Conservation (phyloP, 805 yeast species). For the Barnettozyma pratensis region DNA sequence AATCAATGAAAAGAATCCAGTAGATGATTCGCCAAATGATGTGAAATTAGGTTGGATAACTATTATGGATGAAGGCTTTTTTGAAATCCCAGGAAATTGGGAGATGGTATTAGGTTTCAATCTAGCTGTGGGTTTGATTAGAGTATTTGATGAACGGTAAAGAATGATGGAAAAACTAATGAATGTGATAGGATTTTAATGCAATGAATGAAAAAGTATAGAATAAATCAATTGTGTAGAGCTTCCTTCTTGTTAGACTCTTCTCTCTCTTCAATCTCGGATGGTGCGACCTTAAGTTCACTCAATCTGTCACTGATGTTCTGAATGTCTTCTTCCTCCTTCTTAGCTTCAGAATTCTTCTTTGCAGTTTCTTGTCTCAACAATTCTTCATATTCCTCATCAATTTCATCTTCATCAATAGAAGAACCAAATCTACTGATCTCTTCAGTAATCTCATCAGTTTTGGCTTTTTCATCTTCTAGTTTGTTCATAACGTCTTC, state of each 20-base stretch:
- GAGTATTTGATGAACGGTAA: constrained; percentile 24
- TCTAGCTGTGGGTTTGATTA: constrained; percentile 45
- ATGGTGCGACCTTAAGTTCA: constrained; percentile 21
- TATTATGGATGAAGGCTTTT: constrained; percentile 37
- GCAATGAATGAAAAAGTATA: background rate
- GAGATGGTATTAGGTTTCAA: constrained; percentile 49
- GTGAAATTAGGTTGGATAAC: constrained; percentile 64
- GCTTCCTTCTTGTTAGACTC: background rate
- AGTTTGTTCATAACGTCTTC: constrained; percentile 36
- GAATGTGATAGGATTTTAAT: too few relatives aligned
- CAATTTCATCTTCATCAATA: constrained; percentile 27
- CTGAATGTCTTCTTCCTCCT: constrained; percentile 9
- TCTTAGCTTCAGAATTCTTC: background rate
- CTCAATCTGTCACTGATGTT: constrained; percentile 22
- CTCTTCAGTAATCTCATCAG: constrained; percentile 35
- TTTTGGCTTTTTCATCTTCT: constrained; percentile 30
- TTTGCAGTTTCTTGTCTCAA: constrained; percentile 10
- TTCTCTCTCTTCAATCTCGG: constrained; percentile 4
- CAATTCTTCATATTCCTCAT: constrained; percentile 34
- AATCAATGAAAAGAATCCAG: constrained; percentile 38
- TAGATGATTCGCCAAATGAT: constrained; percentile 58
- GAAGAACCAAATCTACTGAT: constrained; percentile 22
- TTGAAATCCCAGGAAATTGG: constrained; percentile 41
- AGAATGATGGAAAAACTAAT: background rate
- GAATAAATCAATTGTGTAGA: constrained; percentile 2